Evolutionary conservation across 768 basidiomycete species (phyloP), one percentile per base, ranked within the genome.

Genomic region (Phlebiopsis gigantea): DNA sequence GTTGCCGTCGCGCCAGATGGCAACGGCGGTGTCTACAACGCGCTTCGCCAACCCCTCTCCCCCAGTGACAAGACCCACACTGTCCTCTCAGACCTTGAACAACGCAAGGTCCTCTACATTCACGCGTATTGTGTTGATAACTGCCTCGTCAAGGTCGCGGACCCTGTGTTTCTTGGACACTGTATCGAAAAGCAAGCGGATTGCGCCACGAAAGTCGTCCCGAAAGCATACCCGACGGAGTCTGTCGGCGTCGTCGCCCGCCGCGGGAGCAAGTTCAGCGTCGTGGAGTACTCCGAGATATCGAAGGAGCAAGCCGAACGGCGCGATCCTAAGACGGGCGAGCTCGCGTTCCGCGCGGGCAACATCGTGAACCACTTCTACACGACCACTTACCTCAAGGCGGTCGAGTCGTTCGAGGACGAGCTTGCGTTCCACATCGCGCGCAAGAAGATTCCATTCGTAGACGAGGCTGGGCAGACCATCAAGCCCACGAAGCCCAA

Each of bases 341-440:
- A 93, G 56, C 82, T 99, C 53, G 73, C 83, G 22, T 98, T 94
- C 85, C 82, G 94, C 57, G 96, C 96, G 5, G 97, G 83, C 31
- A 99, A 99, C 74, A 98, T 99, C 68, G 97, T 82, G 65, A 98
- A 98, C 73, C 97, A 99, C 72, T 97, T 98, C 73, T 99, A 97
- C 75, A 94, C 94, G 41, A 88, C 88, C 29, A 70, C 77, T 24
- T 98, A 90, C 76, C 81, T 99, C 56, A 81, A 86, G 58, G 70
- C 75, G 42, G 87, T 94, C 51, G 85, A 89, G 63, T 71, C 79
- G 2, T 93, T 96, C 69, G 96, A 98, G 70, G 77, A 83, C 45
- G 77, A 90, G 56, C 90, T 99, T 73, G 87, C 94, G 14, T 98
- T 90, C 83, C 97, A 99, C 75, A 94, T 99, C 65, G 97, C 97